Conservation (phyloP, 768 basidiomycete species). For the Lentinula sp. region DNA sequence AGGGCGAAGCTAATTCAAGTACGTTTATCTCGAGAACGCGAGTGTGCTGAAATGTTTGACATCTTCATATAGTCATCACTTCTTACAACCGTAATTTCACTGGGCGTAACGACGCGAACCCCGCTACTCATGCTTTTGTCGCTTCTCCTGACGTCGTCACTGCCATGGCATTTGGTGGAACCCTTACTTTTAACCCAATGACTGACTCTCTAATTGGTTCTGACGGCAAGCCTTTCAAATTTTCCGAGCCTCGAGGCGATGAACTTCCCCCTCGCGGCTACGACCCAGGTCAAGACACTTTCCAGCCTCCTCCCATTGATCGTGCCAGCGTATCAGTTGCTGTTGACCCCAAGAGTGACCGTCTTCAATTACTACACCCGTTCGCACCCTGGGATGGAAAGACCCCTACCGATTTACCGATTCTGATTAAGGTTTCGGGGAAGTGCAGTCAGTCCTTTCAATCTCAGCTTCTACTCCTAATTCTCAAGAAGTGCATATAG, state of each 20-base stretch:
- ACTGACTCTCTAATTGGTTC: constrained; percentile 82
- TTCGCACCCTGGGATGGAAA: constrained; percentile 94
- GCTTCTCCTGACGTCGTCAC: constrained; percentile 94
- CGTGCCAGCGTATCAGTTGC: constrained; percentile 81
- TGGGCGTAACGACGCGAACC: constrained; percentile 99
- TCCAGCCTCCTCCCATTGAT: constrained; percentile 89
- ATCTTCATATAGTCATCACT: constrained; percentile 70
- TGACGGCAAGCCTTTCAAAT: constrained; percentile 97
- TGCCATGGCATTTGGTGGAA: constrained; percentile 92
- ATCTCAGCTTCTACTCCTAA: background rate
- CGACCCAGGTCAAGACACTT: constrained; percentile 95
- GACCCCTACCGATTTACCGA: constrained; percentile 80
- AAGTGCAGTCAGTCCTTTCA: constrained; percentile 80
- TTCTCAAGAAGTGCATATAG: constrained; percentile 20
- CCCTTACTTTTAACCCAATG: constrained; percentile 94
- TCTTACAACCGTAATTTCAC: constrained; percentile 99
- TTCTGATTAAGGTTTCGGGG: constrained; percentile 97
- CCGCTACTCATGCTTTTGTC: constrained; percentile 95
- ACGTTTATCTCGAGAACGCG: constrained; percentile 21
- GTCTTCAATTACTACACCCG: constrained; percentile 72
- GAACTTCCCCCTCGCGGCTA: constrained; percentile 95
- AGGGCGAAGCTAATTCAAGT: constrained; percentile 96
- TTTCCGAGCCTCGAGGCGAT: constrained; percentile 83
- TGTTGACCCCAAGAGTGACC: constrained; percentile 72
- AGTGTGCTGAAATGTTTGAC: background rate